Conservation (phyloP, 176 grass and related monocot genomes). For the Poa pratensis region DNA sequence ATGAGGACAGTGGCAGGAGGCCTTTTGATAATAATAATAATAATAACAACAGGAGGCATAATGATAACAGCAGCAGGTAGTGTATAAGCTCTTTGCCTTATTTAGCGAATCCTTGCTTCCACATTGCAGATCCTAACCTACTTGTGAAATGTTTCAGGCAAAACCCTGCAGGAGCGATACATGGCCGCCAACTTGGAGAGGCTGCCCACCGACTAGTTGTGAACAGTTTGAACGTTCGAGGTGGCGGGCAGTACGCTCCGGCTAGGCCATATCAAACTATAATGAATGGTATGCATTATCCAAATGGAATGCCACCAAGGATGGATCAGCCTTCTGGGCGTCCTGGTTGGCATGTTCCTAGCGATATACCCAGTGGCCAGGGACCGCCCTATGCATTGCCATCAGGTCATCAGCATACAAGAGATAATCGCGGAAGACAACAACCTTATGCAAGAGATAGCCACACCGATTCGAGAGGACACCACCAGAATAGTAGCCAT, state of each 20-base stretch:
- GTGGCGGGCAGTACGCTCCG: slow-evolving; percentile 42
- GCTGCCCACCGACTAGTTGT: slow-evolving; percentile 78
- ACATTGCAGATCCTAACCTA: slow-evolving; percentile 20
- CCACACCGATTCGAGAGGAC: slow-evolving; percentile 44
- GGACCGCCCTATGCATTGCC: slow-evolving; percentile 44
- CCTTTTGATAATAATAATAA: slow-evolving; percentile 42
- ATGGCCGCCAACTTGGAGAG: slow-evolving; percentile 77
- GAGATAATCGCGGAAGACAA: slow-evolving; percentile 47
- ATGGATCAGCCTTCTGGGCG: slow-evolving; percentile 48
- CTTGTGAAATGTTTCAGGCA: slow-evolving; percentile 56
- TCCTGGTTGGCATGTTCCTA: slow-evolving; percentile 50
- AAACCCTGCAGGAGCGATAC: slow-evolving; percentile 75
- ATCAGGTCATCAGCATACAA: slow-evolving; percentile 57
- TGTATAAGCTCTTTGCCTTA: background rate
- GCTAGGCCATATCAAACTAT: slow-evolving; percentile 55
- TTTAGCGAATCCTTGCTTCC: background rate
- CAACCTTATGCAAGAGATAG: slow-evolving; percentile 46
- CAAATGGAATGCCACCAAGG: slow-evolving; percentile 51
- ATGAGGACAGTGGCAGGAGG: slow-evolving; percentile 87
- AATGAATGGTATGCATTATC: slow-evolving; percentile 51
- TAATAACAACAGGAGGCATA: slow-evolving; percentile 56
- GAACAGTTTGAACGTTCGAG: slow-evolving; percentile 72
- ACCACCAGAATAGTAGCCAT: slow-evolving; percentile 45
- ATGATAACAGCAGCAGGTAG: slow-evolving; percentile 63
- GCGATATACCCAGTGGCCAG: slow-evolving; percentile 42